Conservation (phyloP, 1,139 yeast genomes). For the Nadsonia commutata region DNA sequence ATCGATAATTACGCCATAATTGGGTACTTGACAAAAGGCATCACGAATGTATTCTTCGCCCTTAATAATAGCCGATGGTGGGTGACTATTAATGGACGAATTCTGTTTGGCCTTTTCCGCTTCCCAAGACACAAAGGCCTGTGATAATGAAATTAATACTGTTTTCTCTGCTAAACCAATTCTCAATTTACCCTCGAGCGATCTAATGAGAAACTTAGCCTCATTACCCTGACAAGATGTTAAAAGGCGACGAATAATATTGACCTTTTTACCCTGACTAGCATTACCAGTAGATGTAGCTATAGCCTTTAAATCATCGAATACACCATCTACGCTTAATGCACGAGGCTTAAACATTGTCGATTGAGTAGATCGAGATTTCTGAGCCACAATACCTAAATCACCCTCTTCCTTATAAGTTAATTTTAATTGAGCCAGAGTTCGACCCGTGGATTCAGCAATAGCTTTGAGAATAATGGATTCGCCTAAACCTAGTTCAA, state of each 20-base stretch:
- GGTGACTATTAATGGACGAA: constrained; percentile 9
- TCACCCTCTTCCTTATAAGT: constrained; percentile 79
- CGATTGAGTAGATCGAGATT: constrained; percentile 71
- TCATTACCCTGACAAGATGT: constrained; percentile 82
- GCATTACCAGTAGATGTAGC: constrained; percentile 74
- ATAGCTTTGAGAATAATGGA: constrained; percentile 75
- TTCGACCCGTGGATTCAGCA: constrained; percentile 79
- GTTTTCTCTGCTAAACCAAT: constrained; percentile 93
- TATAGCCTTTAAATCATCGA: constrained; percentile 56
- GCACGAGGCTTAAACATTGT: constrained; percentile 89
- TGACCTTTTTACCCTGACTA: constrained; percentile 65
- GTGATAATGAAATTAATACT: constrained; percentile 69
- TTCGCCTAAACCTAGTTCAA: constrained; percentile 89
- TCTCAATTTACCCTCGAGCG: constrained; percentile 82
- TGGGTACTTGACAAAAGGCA: constrained; percentile 84
- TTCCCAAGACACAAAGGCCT: constrained; percentile 61
- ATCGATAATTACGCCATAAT: constrained; percentile 63
- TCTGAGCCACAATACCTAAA: constrained; percentile 76
- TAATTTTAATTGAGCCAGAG: constrained; percentile 49
- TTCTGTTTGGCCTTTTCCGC: constrained; percentile 14
- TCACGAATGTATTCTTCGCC: constrained; percentile 77
- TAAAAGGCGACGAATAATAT: constrained; percentile 64
- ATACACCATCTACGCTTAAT: constrained; percentile 58
- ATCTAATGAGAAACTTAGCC: constrained; percentile 79
- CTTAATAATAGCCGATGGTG: constrained; percentile 14